A percentile compares a stretch with the other conserved stretches of the same genome.
These are phyloP conservation scores for Phellopilus nigrolimitatus DNA, from an alignment of 1,284 basidiomycete species.

Conservation along the genomic window DNA sequence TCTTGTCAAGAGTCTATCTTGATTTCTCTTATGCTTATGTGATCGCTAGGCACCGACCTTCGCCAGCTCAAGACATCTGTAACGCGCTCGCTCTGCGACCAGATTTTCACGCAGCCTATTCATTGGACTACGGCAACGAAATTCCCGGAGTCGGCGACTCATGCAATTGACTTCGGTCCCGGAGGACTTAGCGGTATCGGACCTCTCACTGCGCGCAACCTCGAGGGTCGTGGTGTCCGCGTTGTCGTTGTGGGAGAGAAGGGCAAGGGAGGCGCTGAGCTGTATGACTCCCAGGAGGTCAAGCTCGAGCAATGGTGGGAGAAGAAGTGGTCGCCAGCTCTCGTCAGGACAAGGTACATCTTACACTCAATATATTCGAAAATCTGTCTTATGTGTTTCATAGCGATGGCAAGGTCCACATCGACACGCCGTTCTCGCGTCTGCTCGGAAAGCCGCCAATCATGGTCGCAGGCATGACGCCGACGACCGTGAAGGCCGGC, in stretches of 20 bases:
- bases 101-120: constrained; percentile 90
- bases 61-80: constrained; percentile 61
- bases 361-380: not conserved
- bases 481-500: constrained; percentile 87
- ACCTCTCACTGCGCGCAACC: constrained; percentile 82
- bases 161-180: constrained; percentile 95
- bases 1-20: constrained; percentile 10
- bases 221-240: constrained; percentile 90
- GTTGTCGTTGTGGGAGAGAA: constrained; percentile 85
- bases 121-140: constrained; percentile 89
- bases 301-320: constrained; percentile 87
- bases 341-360: constrained; percentile 84
- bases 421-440: constrained; percentile 96
- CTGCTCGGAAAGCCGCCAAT: constrained; percentile 93
- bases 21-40: not conserved
- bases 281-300: constrained; percentile 68
- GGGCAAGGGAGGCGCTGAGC: constrained; percentile 80
- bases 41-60: constrained; percentile 70
- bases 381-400: constrained; percentile 7
- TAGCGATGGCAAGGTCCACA: constrained; percentile 85
- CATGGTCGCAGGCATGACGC: constrained; percentile 99
- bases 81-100: constrained; percentile 81
- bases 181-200: constrained; percentile 94
- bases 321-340: constrained; percentile 78
- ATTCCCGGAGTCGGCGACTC: constrained; percentile 87